Evolutionary conservation across 2,329 filamentous ascomycete genomes (phyloP), one percentile per base, ranked within the genome.

Genomic region (Penicillium sp.): DNA sequence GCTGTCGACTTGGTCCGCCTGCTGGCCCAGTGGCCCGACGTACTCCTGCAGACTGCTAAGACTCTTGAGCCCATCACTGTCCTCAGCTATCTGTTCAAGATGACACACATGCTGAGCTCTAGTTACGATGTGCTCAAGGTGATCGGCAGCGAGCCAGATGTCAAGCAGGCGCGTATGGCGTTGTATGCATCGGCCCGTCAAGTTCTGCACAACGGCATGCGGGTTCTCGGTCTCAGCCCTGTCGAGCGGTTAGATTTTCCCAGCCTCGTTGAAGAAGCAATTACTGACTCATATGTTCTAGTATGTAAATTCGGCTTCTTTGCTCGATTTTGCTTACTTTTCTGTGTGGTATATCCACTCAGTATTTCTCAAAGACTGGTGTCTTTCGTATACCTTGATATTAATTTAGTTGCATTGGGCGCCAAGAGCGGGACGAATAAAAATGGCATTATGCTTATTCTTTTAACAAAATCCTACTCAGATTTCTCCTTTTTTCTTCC

Each of bases 1-100:
- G 84, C 83, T 16, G 68, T 83, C 25, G 82, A 87, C 61, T 77
- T 89, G 13, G 77, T 86, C 23, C 81, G 86, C 8, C 74, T 83
- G 49, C 73, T 89, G 44, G 78, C 85, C 0, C 81, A 85, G 54
- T 89, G 84, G 75, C 86, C 86, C 0, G 86, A 89, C 55, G 80
- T 85, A 1, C 80, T 86, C 38, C 65, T 82, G 57, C 83, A 86
- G 56, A 86, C 86, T 0, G 75, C 82, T 68, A 86, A 83, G 73
- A 86, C 83, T 0, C 80, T 86, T n/a, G 86, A 89, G 64, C 85
- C 86, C 0, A 79, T 84, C 3, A 86, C 84, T 0, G 79, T 88
- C n/a, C 73, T 88, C 29, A 83, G 80, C 1, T 89, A 88, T 65
- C 73, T 89, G 42, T 87, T 87, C 77, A 83, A 83, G 73, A 85